phyloP scores from a whole-genome alignment of 306 rosid species.

The Leucaena leucocephala region DNA sequence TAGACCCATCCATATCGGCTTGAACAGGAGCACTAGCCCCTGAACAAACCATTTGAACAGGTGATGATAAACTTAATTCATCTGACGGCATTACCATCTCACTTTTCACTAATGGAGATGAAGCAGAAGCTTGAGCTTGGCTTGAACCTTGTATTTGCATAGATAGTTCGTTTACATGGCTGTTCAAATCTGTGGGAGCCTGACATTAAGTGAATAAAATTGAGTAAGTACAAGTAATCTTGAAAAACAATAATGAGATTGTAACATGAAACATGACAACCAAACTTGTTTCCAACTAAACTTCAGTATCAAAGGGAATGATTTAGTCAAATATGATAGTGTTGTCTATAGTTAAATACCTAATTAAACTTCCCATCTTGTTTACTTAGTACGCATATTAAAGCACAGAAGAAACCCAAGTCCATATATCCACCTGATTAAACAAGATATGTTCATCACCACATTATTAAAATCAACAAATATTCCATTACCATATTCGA shows the following conservation, averaged over 20 bases:
- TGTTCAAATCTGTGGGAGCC: conserved; percentile 65
- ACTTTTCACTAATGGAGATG: conserved; percentile 59
- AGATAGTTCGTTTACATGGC: conserved; percentile 52
- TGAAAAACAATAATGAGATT: conserved; percentile 21
- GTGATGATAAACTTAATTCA: conserved; percentile 65
- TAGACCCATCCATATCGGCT: conserved; percentile 61
- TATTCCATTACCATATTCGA: conserved; percentile 64
- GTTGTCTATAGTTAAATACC: conserved; percentile 20
- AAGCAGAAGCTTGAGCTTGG: conserved; percentile 51
- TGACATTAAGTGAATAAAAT: conserved; percentile 53
- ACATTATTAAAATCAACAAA: conserved; percentile 33
- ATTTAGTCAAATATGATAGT: conserved; percentile 7
- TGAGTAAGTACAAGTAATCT: conserved; percentile 43
- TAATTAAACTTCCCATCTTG: conserved; percentile 30
- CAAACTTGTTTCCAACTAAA: conserved; percentile 26
- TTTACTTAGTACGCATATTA: conserved; percentile 18
- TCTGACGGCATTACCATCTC: conserved; percentile 66
- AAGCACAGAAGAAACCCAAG: conserved; percentile 8
- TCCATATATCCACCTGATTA: conserved; percentile 19
- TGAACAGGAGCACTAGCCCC: conserved; percentile 63
- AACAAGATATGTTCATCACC: conserved; percentile 21
- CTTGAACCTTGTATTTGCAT: conserved; percentile 59
- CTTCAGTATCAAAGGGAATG: conserved; percentile 7
- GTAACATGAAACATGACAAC: conserved; percentile 23
- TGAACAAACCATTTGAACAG: conserved; percentile 55